Base-by-base conservation (phyloP, 352 stramenopile species). In the Phytophthora fragariae region DNA sequence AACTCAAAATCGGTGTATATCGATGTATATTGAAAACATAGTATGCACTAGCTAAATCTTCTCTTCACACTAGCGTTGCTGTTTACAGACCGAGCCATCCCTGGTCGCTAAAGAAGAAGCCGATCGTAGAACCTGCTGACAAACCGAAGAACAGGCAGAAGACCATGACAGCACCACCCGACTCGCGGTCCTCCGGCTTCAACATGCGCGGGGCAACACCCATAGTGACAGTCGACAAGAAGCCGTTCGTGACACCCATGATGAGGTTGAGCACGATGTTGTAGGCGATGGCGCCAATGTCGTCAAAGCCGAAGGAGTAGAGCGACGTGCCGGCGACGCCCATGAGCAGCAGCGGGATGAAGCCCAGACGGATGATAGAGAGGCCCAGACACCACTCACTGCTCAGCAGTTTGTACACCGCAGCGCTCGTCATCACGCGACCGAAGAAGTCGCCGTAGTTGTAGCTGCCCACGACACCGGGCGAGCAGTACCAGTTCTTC, bases 191-290 rank as follows among this genome's bases (percentile, higher is more conserved):
- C 35, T 88, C 69, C 7, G 75, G 73, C 14, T 81, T 72, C 14
- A 89, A 62, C 31, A 89, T 55, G 10, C 75, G 75, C 1, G 81
- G 79, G 7, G 79, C 81, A 1, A 77, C 56, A 6, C 81, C 77
- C 73, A 88, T 87, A 3, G 83, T 90, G 29, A 90, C 73, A 2
- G 81, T 90, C 17, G 64, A 82, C 14, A 89, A 64, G 44, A 90
- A 47, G 8, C 81, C 79, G 24, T 80, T 85, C 37, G 75, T 77
- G 35, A 90, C 33, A 29, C 79, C 75, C 37, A 90, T 76, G 24
- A 72, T 41, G 29, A 82, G 74, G 71, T 80, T 88, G 37, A 89
- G 60, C 35, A 69, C 41, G 37, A 76, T 63, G 57, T 84, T 75
- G 65, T 80, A 81, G 6, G 72, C 27, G 35, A 83, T 64, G 57